Base-by-base conservation (phyloP, 1,284 basidiomycete species). In the Melampsora americana region DNA sequence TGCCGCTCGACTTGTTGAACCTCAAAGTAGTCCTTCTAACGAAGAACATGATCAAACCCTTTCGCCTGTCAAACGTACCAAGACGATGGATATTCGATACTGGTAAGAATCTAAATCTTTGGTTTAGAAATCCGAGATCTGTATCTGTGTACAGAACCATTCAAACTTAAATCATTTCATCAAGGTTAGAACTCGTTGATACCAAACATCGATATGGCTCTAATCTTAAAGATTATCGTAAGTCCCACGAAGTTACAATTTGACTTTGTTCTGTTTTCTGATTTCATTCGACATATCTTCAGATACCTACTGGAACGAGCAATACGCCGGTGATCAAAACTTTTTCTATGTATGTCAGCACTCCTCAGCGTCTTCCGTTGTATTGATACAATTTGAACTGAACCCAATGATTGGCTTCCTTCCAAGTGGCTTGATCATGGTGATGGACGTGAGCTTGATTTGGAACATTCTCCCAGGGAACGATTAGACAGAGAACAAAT, bases 171-270 rank as follows among this genome's bases (percentile, higher is more conserved):
- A 88, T 88, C 9, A 35, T 35, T 35, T 35, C 35, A 35, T 9
- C 3, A 35, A 35, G 35, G 35, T 82, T 89, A 14, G 89, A 90
- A 80, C 84, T 90, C 77, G 86, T 90, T 56, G 89, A 90, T 80
- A 86, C 86, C n/a, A 89, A 90, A 80, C 88, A 89, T 81, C 85
- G 89, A 48, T 90, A 90, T 84, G 89, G 87, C 5, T 86, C 87
- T 35, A 89, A 89, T 81, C 82, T 87, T 86, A 80, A 81, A 65
- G 83, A 81, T 11, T 79, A 79, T 69, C 78, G 78, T 73, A 32
- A n/a, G 56, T 39, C 9, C n/a, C n/a, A n/a, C n/a, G 16, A 83
- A 84, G 82, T 56, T 62, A 70, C 32, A 30, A 14, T 39, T 61
- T 35, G 59, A 61, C 65, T 64, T 69, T 56, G 12, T 66, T 76